These are phyloP conservation scores for Immersiporthe knoxdaviesiana DNA, from an alignment of 2,329 filamentous ascomycete species.

Conservation along the genomic window DNA sequence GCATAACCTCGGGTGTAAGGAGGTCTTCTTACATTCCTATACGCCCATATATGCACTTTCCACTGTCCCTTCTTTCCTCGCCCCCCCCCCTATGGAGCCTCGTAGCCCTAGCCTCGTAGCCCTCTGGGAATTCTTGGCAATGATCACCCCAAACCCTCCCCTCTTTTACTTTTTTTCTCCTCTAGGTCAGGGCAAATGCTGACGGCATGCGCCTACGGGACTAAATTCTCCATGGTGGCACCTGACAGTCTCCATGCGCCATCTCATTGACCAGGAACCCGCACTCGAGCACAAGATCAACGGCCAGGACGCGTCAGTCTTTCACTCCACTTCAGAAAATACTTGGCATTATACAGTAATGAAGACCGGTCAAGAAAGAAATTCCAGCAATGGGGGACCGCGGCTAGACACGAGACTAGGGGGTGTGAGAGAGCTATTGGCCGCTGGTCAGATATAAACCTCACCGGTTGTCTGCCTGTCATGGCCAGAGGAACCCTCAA, in stretches of 20 bases:
- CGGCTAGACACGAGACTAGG: not conserved
- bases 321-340: slow-evolving; percentile 2
- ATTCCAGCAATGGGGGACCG: not conserved
- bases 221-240: not conserved
- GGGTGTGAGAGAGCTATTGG: not conserved
- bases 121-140: not conserved
- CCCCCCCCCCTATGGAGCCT: too few species aligned
- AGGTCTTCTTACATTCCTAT: too few species aligned
- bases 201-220: not conserved
- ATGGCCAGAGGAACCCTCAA: not conserved
- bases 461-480: not conserved
- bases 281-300: not conserved
- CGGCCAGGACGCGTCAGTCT: not conserved
- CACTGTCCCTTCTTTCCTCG: too few species aligned
- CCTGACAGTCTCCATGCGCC: too few species aligned
- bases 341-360: not conserved
- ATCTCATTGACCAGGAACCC: not conserved
- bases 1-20: not conserved
- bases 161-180: too few species aligned
- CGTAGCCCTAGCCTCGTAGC: too few species aligned
- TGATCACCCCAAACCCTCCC: too few species aligned
- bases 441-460: not conserved
- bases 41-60: too few species aligned
- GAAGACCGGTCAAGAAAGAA: not conserved
- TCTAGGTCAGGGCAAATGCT: not conserved